Evolutionary conservation across 306 rosid species (phyloP).

Genomic region (Hippophae rhamnoides): DNA sequence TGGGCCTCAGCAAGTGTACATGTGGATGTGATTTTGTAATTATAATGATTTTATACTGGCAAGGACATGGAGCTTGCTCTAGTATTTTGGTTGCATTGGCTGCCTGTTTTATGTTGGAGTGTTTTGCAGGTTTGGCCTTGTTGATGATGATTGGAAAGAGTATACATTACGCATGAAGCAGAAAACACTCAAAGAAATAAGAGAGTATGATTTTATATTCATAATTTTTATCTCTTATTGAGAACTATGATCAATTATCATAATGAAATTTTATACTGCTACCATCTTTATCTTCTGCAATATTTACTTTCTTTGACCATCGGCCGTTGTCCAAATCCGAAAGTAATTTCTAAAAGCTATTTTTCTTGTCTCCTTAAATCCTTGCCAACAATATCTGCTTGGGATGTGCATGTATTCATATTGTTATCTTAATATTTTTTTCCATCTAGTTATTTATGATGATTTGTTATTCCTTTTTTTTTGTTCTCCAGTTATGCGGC

Average conservation of each 20-base stretch:
- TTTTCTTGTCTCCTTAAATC: too few relatives aligned
- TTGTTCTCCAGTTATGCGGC: constrained; percentile 51
- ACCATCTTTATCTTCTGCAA: too few relatives aligned
- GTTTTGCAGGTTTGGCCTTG: constrained; percentile 81
- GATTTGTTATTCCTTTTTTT: constrained; percentile 14
- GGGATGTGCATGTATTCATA: neutral
- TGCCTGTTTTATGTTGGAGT: constrained; percentile 21
- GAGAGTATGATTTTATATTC: constrained; percentile 40
- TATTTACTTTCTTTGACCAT: too few relatives aligned
- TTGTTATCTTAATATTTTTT: neutral
- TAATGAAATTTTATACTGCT: constrained; percentile 4
- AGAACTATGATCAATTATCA: neutral
- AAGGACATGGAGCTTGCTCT: neutral
- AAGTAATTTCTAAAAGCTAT: too few relatives aligned
- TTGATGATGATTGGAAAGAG: constrained; percentile 91
- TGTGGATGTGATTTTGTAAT: too few relatives aligned
- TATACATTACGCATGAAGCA: constrained; percentile 80
- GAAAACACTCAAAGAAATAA: constrained; percentile 82
- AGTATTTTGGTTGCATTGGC: neutral
- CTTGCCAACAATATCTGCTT: too few relatives aligned
- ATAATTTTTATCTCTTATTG: constrained; percentile 11
- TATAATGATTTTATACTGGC: neutral
- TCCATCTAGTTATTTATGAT: constrained; percentile 6
- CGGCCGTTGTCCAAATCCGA: too few relatives aligned
- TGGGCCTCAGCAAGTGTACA: too few relatives aligned